Evolutionary conservation across 306 rosid species (phyloP).

Genomic region (Cyamopsis tetragonoloba): DNA sequence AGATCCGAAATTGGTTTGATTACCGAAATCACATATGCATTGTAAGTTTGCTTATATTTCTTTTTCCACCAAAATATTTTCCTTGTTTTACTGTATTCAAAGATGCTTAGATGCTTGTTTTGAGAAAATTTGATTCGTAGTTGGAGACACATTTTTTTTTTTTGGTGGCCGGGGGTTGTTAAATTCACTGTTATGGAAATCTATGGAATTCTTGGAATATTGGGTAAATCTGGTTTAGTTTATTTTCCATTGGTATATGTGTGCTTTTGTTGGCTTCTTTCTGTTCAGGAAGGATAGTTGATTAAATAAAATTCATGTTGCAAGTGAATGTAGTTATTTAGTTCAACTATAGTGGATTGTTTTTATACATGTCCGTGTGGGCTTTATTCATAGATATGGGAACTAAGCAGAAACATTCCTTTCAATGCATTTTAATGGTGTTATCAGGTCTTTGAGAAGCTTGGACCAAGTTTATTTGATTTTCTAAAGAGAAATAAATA

Average conservation of each 20-base stretch:
- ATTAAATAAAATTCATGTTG: conserved; percentile 6
- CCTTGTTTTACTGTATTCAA: background rate
- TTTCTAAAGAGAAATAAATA: conserved; percentile 98
- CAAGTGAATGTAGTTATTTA: conserved; percentile 16
- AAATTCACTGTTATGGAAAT: conserved; percentile 7
- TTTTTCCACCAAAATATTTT: background rate
- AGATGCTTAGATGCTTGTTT: conserved; percentile 14
- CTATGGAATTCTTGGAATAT: conserved; percentile 2
- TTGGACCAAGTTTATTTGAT: conserved; percentile 99
- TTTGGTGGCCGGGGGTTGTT: background rate
- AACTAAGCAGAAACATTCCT: conserved; percentile 69
- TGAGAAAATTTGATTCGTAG: background rate
- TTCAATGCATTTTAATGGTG: conserved; percentile 79
- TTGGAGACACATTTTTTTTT: background rate
- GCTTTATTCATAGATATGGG: conserved; percentile 52
- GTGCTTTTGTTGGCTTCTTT: background rate
- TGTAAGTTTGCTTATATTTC: conserved; percentile 52
- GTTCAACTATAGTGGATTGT: conserved; percentile 31
- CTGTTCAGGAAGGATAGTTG: conserved; percentile 3
- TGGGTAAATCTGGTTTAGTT: background rate
- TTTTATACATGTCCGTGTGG: conserved; percentile 29
- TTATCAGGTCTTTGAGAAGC: conserved; percentile 99
- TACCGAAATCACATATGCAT: conserved; percentile 94
- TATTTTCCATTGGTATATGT: background rate
- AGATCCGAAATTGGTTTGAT: conserved; percentile 84